Conservation (phyloP, 2,329 filamentous ascomycete species). For the Trichoderma sp. region DNA sequence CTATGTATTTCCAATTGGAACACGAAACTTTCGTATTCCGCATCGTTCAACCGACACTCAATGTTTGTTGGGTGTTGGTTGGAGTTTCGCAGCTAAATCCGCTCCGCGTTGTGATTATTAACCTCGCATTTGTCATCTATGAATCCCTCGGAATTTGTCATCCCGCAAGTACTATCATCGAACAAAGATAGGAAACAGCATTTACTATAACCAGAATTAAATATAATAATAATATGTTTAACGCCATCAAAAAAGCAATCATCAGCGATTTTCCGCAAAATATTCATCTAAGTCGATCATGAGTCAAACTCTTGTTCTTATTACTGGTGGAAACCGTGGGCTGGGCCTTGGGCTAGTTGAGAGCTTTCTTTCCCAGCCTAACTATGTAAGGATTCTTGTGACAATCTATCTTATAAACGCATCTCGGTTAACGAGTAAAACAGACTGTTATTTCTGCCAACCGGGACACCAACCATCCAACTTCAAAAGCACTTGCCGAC, state of each 20-base stretch:
- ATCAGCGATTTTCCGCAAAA: not conserved
- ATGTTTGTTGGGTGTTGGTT: not conserved
- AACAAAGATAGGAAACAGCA: not conserved
- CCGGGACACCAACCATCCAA: constrained; percentile 34
- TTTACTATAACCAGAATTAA: not conserved
- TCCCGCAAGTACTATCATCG: not conserved
- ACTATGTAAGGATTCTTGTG: not conserved
- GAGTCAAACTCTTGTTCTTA: constrained; percentile 21
- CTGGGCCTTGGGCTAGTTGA: constrained; percentile 39
- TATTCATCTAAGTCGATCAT: not conserved
- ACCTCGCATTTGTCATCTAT: not conserved
- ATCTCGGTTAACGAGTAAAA: not conserved
- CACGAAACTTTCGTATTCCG: not conserved
- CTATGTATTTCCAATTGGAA: not conserved
- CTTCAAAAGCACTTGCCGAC: constrained; percentile 29
- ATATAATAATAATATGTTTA: not conserved
- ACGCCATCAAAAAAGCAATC: not conserved
- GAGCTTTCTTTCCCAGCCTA: constrained; percentile 44
- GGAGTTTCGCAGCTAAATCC: not conserved
- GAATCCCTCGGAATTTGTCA: not conserved
- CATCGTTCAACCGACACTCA: not conserved
- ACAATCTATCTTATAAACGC: not conserved
- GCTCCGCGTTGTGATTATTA: not conserved
- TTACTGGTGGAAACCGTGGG: constrained; percentile 42
- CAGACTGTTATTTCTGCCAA: constrained; percentile 1